Percentiles rank a stretch among this genome's conserved stretches.
Evolutionary conservation across 257 asterid species (phyloP).

Genomic region (Gynochthodes officinalis): DNA sequence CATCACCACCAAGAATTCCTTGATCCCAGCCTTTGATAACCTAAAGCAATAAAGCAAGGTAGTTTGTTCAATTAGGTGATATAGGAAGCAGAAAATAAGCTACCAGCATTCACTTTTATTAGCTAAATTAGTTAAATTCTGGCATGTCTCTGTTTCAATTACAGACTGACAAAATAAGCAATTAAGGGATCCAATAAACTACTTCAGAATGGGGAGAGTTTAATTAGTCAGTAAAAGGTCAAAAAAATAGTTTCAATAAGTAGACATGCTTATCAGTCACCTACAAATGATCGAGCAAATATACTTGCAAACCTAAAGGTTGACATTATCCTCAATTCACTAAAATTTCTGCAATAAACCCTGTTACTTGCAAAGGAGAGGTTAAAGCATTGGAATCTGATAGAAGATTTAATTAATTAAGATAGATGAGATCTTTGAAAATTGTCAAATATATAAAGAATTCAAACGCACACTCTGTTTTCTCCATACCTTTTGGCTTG

Average conservation of each 20-base stretch:
- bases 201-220: neutral
- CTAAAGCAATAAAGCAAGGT: conserved; percentile 22
- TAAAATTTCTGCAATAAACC: neutral
- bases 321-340: neutral
- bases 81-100: neutral
- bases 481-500: neutral
- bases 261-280: neutral
- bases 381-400: neutral
- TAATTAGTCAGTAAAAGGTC: neutral
- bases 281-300: neutral
- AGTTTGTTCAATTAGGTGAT: neutral
- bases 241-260: neutral
- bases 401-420: neutral
- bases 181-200: neutral
- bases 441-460: neutral
- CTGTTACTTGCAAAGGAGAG: neutral
- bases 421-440: neutral
- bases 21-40: conserved; percentile 97
- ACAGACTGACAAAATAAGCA: neutral
- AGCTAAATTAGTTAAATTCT: neutral
- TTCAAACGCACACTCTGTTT: neutral
- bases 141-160: neutral
- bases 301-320: neutral
- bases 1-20: conserved; percentile 88
- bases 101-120: neutral